Evolutionary conservation across 495 filamentous ascomycete species (phyloP).

Genomic region (Viridothelium virens): DNA sequence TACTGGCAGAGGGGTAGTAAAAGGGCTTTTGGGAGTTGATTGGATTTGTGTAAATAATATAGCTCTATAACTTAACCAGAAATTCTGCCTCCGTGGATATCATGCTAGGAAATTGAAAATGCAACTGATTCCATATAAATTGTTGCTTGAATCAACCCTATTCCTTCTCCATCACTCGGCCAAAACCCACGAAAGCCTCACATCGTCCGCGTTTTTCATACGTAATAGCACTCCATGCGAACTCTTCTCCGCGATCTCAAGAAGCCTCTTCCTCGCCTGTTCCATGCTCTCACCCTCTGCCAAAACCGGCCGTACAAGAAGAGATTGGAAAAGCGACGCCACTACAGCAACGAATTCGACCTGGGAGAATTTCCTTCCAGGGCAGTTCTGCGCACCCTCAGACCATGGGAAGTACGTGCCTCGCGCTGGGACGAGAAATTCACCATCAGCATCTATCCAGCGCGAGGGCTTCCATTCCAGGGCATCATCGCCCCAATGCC

Average conservation of each 20-base stretch:
- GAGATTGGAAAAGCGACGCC: conserved; percentile 15
- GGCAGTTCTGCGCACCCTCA: conserved; percentile 41
- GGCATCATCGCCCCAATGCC: conserved; percentile 41
- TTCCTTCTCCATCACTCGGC: background rate
- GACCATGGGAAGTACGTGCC: conserved; percentile 45
- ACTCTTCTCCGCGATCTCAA: background rate
- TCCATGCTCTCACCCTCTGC: background rate
- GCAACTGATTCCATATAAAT: no score
- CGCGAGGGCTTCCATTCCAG: conserved; percentile 34
- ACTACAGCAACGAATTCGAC: conserved; percentile 49
- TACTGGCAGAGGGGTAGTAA: no score
- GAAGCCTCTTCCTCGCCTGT: background rate
- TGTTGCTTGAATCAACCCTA: background rate
- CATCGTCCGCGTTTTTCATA: background rate
- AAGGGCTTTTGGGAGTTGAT: no score
- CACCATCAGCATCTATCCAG: conserved; percentile 26
- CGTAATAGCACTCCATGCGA: background rate
- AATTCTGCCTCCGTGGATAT: no score
- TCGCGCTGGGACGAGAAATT: conserved; percentile 30
- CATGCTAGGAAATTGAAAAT: no score
- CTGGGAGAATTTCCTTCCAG: conserved; percentile 46
- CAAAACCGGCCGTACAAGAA: background rate
- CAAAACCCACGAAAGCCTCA: no score
- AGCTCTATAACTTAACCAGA: no score
- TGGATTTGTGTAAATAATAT: no score